Evolutionary conservation across 257 asterid genomes (phyloP).

Genomic region (Salvia rosmarinus): DNA sequence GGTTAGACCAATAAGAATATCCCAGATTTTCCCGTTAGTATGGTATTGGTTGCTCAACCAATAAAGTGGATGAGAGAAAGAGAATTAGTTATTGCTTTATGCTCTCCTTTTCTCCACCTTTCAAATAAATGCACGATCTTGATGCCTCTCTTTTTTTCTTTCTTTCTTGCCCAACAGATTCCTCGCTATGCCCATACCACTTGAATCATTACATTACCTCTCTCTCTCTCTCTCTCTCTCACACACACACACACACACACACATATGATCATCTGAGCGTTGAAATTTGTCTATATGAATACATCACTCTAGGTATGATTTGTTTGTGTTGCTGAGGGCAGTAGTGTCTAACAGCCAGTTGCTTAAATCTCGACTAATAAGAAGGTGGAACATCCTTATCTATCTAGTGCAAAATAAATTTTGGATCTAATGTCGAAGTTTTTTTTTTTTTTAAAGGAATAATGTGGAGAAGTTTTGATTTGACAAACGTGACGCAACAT

Average conservation of each 20-base stretch:
- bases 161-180: neutral
- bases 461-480: too few species aligned
- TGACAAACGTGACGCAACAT: too few species aligned
- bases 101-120: slow-evolving; percentile 28
- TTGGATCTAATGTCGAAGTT: too few species aligned
- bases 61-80: neutral
- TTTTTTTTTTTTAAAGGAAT: too few species aligned
- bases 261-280: too few species aligned
- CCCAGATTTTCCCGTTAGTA: neutral
- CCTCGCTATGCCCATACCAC: slow-evolving; percentile 2
- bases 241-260: neutral
- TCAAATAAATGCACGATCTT: neutral
- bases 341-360: too few species aligned
- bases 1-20: neutral
- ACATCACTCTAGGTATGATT: too few species aligned
- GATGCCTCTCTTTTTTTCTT: slow-evolving; percentile 3
- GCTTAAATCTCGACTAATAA: too few species aligned
- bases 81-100: slow-evolving; percentile 9
- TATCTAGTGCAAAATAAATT: too few species aligned
- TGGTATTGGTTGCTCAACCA: neutral
- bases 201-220: neutral
- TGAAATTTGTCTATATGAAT: too few species aligned
- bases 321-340: too few species aligned
- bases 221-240: neutral
- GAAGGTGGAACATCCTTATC: too few species aligned